Evolutionary conservation across 345 rosid genomes (phyloP).

Genomic region (Theobroma cacao): DNA sequence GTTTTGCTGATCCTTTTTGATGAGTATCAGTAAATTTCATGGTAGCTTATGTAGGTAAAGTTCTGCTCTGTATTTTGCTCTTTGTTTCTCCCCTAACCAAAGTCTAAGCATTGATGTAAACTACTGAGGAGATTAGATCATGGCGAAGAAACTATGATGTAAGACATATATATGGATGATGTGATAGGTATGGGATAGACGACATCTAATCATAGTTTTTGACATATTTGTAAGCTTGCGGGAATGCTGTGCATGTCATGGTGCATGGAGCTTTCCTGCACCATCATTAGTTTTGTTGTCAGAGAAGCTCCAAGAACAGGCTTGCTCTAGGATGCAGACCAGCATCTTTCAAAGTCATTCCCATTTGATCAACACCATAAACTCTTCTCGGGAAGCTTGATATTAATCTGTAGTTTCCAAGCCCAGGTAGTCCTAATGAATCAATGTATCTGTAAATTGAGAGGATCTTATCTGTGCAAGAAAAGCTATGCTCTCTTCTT

Average conservation of each 20-base stretch:
- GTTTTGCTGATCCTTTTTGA: neutral
- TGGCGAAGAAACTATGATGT: neutral
- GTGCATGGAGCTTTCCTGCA: neutral
- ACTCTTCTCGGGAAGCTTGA: slow-evolving; percentile 53
- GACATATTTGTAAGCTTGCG: neutral
- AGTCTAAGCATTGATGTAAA: neutral
- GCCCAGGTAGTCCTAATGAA: slow-evolving; percentile 42
- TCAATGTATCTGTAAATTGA: slow-evolving; percentile 44
- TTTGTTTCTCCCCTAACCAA: neutral
- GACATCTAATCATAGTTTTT: neutral
- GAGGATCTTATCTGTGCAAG: slow-evolving; percentile 38
- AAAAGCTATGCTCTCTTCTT: slow-evolving; percentile 55
- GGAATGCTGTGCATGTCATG: neutral
- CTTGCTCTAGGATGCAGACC: slow-evolving; percentile 62
- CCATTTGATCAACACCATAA: slow-evolving; percentile 47
- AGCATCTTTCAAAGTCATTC: slow-evolving; percentile 48
- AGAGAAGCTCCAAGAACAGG: slow-evolving; percentile 51
- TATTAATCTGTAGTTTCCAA: slow-evolving; percentile 43
- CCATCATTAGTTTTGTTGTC: neutral
- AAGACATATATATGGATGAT: neutral
- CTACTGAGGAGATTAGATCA: neutral
- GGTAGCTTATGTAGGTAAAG: neutral
- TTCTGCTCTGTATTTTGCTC: neutral
- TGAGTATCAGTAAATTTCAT: too few species aligned
- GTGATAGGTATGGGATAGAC: too few species aligned